Percentiles rank a stretch among this genome's conserved stretches.
Conservation (phyloP, 768 basidiomycete species). For the Zangia roseola region DNA sequence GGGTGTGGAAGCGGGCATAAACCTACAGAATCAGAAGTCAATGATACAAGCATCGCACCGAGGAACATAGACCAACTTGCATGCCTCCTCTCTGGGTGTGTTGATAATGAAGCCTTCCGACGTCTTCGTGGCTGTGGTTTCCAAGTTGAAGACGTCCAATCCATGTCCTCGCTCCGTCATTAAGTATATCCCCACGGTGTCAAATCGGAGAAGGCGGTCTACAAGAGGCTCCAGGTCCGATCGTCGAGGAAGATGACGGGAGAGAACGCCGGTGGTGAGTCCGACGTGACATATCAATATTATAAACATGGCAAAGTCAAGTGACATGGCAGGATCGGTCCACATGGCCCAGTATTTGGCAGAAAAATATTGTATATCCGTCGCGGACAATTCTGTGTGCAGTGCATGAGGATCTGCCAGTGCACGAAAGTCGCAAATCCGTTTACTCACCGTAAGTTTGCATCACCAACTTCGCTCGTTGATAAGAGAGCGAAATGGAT, state of each 20-base stretch:
- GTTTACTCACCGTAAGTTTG: slow-evolving; percentile 46
- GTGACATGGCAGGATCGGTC: slow-evolving; percentile 49
- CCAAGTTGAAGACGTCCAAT: slow-evolving; percentile 58
- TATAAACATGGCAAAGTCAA: slow-evolving; percentile 54
- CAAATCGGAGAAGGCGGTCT: slow-evolving; percentile 49
- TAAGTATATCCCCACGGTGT: slow-evolving; percentile 53
- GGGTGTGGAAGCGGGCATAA: slow-evolving; percentile 59
- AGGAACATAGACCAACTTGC: slow-evolving; percentile 44
- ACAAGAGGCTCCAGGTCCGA: slow-evolving; percentile 51
- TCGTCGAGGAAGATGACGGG: slow-evolving; percentile 45
- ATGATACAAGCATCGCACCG: neutral
- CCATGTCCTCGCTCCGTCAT: slow-evolving; percentile 59
- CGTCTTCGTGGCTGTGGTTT: slow-evolving; percentile 57
- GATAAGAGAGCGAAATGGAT: slow-evolving; percentile 48
- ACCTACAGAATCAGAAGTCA: slow-evolving; percentile 37
- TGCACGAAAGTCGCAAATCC: neutral
- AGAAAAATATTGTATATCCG: slow-evolving; percentile 49
- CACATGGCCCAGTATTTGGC: slow-evolving; percentile 53
- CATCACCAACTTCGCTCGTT: slow-evolving; percentile 48
- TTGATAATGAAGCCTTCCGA: slow-evolving; percentile 51
- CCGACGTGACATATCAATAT: slow-evolving; percentile 53
- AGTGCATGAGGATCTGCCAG: neutral
- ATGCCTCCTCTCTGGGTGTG: slow-evolving; percentile 56
- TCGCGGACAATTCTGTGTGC: slow-evolving; percentile 33
- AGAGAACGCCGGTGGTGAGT: slow-evolving; percentile 52